A percentile compares a stretch with the other conserved stretches of the same genome.
Conservation (phyloP, 2,329 filamentous ascomycete species). For the Zymoseptoria pseudotritici region DNA sequence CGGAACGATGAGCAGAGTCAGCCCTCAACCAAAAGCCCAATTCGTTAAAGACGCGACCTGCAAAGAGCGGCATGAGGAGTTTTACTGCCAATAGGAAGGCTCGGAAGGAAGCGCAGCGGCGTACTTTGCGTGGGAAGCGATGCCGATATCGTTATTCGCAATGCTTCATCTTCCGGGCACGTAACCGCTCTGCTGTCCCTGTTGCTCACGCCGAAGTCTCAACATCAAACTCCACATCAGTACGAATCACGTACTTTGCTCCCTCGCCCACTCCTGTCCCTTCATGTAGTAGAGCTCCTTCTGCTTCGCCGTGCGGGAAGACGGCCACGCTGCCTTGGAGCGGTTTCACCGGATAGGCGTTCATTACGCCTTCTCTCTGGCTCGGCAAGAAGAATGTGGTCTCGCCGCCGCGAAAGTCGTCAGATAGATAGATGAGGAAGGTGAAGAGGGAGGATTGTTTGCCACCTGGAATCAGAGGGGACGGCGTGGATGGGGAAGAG, state of each 20-base stretch:
- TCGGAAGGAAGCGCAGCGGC: no score
- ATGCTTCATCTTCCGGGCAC: no score
- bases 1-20: no score
- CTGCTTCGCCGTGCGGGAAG: slow-evolving; percentile 62
- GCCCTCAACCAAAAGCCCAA: no score
- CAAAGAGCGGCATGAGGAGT: no score
- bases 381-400: slow-evolving; percentile 65
- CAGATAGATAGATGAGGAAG: slow-evolving; percentile 62
- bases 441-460: slow-evolving; percentile 63
- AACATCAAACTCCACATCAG: slow-evolving; percentile 64
- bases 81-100: no score
- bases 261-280: slow-evolving; percentile 62
- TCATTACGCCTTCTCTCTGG: slow-evolving; percentile 56
- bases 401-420: slow-evolving; percentile 64
- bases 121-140: no score
- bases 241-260: slow-evolving; percentile 62
- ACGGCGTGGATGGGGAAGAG: slow-evolving; percentile 2
- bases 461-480: slow-evolving; percentile 27
- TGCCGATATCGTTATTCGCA: no score
- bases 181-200: no score
- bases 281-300: slow-evolving; percentile 59
- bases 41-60: no score
- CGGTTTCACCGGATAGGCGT: slow-evolving; percentile 61
- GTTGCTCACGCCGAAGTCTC: slow-evolving; percentile 15
- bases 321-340: slow-evolving; percentile 62